A percentile compares a stretch with the other conserved stretches of the same genome.
These are phyloP conservation scores for Russula ochroleuca DNA, from an alignment of 768 basidiomycete genomes.

Conservation along the genomic window DNA sequence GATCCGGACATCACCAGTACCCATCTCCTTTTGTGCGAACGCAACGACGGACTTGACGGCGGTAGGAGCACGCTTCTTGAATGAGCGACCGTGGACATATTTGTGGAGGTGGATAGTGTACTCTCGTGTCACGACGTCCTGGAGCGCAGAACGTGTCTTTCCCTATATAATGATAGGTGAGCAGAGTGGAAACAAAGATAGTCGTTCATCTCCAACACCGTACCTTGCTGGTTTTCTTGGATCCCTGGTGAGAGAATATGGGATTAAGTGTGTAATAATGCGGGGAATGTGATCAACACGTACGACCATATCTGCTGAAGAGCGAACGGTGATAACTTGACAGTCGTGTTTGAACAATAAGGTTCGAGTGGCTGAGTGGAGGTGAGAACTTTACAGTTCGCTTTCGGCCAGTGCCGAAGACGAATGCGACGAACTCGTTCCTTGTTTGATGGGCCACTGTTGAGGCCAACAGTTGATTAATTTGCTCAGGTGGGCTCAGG, in stretches of 20 bases:
- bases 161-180: conserved; percentile 33
- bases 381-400: conserved; percentile 35
- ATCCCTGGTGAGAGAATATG: conserved; percentile 6
- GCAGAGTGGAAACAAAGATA: not conserved
- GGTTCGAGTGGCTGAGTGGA: conserved; percentile 51
- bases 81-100: conserved; percentile 83
- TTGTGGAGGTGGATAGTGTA: conserved; percentile 99
- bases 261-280: not conserved
- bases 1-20: conserved; percentile 87
- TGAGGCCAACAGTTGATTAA: too few species aligned
- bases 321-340: not conserved
- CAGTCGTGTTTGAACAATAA: conserved; percentile 39
- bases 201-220: not conserved
- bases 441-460: too few species aligned
- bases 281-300: conserved; percentile 30
- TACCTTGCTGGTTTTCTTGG: conserved; percentile 27
- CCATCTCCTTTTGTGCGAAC: conserved; percentile 95
- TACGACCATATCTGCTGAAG: conserved; percentile 52
- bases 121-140: conserved; percentile 97
- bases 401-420: conserved; percentile 29
- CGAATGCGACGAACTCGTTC: conserved; percentile 11
- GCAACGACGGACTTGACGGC: conserved; percentile 91
- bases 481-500: too few species aligned
- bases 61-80: conserved; percentile 97
- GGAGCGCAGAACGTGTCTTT: conserved; percentile 93